Percentiles rank a stretch among this genome's conserved stretches.
Conservation (phyloP, 805 yeast genomes). For the Alloascoidea africana region DNA sequence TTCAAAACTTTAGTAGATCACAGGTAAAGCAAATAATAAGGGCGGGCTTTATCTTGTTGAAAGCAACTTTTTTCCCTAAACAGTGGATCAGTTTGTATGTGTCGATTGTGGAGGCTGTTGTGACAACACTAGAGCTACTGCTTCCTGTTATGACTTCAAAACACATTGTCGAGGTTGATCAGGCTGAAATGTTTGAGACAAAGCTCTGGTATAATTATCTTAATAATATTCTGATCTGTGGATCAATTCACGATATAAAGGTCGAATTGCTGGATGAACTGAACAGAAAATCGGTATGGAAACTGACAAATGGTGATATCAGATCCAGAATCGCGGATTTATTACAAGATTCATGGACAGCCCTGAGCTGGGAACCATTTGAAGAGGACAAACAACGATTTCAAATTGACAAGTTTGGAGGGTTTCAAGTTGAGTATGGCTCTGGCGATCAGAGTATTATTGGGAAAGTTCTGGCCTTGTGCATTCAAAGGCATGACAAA, state of each 20-base stretch:
- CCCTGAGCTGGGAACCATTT: constrained; percentile 47
- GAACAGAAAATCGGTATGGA: constrained; percentile 55
- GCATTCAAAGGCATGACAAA: constrained; percentile 47
- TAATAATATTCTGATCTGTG: constrained; percentile 38
- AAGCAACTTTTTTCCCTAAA: constrained; percentile 18
- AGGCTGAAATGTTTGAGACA: constrained; percentile 39
- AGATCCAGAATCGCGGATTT: constrained; percentile 43
- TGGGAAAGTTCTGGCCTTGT: constrained; percentile 48
- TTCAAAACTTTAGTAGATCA: constrained; percentile 11
- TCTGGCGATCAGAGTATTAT: constrained; percentile 41
- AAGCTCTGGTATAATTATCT: constrained; percentile 56
- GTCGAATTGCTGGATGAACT: constrained; percentile 56
- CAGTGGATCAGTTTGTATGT: constrained; percentile 65
- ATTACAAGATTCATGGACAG: constrained; percentile 52
- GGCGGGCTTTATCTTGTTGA: no score
- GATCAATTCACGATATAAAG: constrained; percentile 54
- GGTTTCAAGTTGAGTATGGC: constrained; percentile 50
- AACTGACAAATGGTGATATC: constrained; percentile 46
- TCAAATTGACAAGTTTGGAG: constrained; percentile 47
- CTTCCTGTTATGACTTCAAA: constrained; percentile 31
- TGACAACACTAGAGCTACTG: constrained; percentile 37
- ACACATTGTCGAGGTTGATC: constrained; percentile 34
- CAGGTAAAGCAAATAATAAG: constrained; percentile 14
- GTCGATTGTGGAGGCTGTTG: constrained; percentile 33
- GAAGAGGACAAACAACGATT: constrained; percentile 41